Conservation (phyloP, 495 filamentous ascomycete species). For the Cairneyella variabilis region DNA sequence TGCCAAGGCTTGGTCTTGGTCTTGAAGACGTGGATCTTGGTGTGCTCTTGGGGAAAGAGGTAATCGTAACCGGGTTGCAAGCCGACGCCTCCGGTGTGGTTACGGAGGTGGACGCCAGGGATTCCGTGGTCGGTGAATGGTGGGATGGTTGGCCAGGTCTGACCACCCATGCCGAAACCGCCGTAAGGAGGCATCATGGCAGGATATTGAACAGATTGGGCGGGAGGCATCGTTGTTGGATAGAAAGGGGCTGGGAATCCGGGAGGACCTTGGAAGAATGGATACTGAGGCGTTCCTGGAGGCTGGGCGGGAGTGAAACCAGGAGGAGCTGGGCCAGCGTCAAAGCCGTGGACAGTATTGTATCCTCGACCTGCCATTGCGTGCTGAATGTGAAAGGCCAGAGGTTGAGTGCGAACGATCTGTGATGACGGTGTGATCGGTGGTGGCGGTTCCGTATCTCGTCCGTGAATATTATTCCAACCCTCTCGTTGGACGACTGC, state of each 20-base stretch:
- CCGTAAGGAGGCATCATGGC: not conserved
- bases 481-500: not conserved
- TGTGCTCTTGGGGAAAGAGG: constrained; percentile 43
- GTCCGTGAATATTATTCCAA: constrained; percentile 1
- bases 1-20: constrained; percentile 40
- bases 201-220: not conserved
- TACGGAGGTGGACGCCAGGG: constrained; percentile 50
- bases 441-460: constrained; percentile 2
- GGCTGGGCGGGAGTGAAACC: constrained; percentile 8
- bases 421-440: not conserved
- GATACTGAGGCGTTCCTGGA: not conserved
- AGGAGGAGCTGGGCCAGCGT: constrained; percentile 19
- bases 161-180: not conserved
- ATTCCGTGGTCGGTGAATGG: constrained; percentile 42
- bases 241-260: too few species aligned
- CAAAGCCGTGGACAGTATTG: constrained; percentile 23
- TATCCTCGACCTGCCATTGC: constrained; percentile 9
- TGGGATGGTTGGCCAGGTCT: constrained; percentile 22
- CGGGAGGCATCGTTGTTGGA: too few species aligned
- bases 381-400: not conserved
- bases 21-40: constrained; percentile 45
- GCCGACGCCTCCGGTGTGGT: constrained; percentile 52
- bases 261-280: not conserved
- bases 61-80: constrained; percentile 50
- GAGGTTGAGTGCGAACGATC: not conserved